A percentile compares a stretch with the other conserved stretches of the same genome.
Evolutionary conservation across 1,139 yeast genomes (phyloP).

Genomic region (Suhomyces bokatorum): DNA sequence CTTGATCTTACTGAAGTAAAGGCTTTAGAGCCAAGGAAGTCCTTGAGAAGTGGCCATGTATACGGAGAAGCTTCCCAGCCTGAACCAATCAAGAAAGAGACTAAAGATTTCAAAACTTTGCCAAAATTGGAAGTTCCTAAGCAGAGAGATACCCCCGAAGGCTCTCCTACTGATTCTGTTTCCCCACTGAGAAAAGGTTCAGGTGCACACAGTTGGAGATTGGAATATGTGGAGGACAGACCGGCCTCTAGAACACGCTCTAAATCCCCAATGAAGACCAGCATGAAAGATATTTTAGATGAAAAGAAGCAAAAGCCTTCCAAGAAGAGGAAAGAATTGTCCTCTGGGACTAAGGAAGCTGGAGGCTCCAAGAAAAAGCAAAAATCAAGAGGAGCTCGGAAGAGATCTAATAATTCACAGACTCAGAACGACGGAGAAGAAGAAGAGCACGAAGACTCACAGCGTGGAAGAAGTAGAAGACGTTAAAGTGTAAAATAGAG

Average conservation of each 20-base stretch:
- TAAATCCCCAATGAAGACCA: conserved; percentile 42
- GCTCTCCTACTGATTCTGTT: conserved; percentile 5
- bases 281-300: conserved; percentile 30
- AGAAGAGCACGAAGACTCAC: conserved; percentile 1
- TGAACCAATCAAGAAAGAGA: not conserved
- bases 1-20: conserved; percentile 13
- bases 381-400: not conserved
- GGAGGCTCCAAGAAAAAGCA: conserved; percentile 14
- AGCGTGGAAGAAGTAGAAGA: conserved; percentile 6
- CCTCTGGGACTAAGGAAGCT: no score
- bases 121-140: conserved; percentile 12
- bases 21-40: conserved; percentile 13
- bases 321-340: conserved; percentile 7
- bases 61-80: conserved; percentile 7
- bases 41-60: conserved; percentile 13
- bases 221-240: conserved; percentile 19
- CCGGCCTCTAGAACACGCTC: conserved; percentile 46
- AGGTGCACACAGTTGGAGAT: conserved; percentile 11
- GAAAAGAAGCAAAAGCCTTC: conserved; percentile 19
- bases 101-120: not conserved
- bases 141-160: conserved; percentile 9
- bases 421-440: not conserved
- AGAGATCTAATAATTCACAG: not conserved
- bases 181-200: conserved; percentile 10
- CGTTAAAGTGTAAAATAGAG: not conserved